Evolutionary conservation across 345 rosid species (phyloP).

Genomic region (Hibiscus tridactylites): DNA sequence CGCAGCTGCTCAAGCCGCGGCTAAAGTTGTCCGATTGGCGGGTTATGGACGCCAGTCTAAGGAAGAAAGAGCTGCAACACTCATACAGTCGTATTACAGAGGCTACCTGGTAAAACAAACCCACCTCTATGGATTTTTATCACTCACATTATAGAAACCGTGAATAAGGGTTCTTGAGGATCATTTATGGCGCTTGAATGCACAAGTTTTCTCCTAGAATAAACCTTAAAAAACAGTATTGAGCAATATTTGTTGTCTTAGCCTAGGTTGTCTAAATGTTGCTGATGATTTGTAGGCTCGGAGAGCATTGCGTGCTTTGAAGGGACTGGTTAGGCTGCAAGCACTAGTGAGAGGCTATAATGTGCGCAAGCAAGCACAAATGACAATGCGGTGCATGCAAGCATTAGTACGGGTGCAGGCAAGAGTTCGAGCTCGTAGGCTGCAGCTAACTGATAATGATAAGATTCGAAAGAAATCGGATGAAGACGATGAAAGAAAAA

Average conservation of each 20-base stretch:
- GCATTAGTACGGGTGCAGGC: conserved; percentile 90
- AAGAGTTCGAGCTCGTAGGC: conserved; percentile 71
- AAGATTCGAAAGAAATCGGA: conserved; percentile 29
- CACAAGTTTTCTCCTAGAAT: neutral
- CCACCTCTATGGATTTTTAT: no score
- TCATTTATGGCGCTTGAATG: neutral
- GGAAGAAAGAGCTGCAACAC: conserved; percentile 78
- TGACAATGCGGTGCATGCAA: conserved; percentile 98
- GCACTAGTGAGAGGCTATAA: conserved; percentile 95
- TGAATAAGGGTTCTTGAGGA: neutral
- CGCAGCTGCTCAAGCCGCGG: conserved; percentile 94
- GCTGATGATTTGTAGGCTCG: conserved; percentile 48
- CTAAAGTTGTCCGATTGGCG: conserved; percentile 79
- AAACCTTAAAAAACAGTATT: no score
- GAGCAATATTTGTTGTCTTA: neutral
- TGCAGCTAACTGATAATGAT: conserved; percentile 46
- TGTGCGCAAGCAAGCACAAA: conserved; percentile 90
- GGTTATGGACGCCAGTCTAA: conserved; percentile 68
- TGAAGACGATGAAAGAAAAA: conserved; percentile 17
- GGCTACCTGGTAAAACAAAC: conserved; percentile 64
- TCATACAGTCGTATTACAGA: conserved; percentile 72
- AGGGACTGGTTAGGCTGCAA: conserved; percentile 88
- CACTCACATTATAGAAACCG: neutral
- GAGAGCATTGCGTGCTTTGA: conserved; percentile 84
- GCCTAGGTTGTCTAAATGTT: neutral